Evolutionary conservation across 768 basidiomycete genomes (phyloP).

Genomic region (Auriscalpium microsporum): DNA sequence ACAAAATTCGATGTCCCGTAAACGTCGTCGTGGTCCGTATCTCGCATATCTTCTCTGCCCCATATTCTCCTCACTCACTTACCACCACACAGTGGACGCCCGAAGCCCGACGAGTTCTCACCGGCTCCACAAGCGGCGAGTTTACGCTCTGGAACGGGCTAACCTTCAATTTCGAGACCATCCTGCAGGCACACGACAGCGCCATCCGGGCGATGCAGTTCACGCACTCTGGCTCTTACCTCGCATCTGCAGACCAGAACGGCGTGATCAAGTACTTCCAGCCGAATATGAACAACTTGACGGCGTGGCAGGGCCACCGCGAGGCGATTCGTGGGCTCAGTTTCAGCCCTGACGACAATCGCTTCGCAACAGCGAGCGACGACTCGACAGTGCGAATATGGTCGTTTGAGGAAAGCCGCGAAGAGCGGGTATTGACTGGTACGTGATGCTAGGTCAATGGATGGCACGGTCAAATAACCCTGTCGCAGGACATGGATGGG

Average conservation of each 20-base stretch:
- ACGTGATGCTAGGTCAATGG: background rate
- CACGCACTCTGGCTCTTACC: slow-evolving; percentile 88
- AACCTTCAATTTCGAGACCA: slow-evolving; percentile 99
- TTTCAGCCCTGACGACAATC: slow-evolving; percentile 85
- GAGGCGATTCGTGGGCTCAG: slow-evolving; percentile 89
- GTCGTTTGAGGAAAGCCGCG: slow-evolving; percentile 86
- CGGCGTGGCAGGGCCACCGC: slow-evolving; percentile 90
- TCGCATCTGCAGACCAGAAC: slow-evolving; percentile 86
- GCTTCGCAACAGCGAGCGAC: slow-evolving; percentile 93
- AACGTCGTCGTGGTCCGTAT: slow-evolving; percentile 83
- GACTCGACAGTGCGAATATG: slow-evolving; percentile 93
- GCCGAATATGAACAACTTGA: slow-evolving; percentile 97
- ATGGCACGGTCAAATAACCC: background rate
- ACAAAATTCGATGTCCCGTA: slow-evolving; percentile 96
- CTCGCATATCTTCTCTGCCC: background rate
- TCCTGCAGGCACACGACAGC: slow-evolving; percentile 96
- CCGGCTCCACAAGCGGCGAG: slow-evolving; percentile 94
- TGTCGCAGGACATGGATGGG: slow-evolving; percentile 90
- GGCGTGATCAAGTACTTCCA: slow-evolving; percentile 99
- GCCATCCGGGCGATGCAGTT: slow-evolving; percentile 86
- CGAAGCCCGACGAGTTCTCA: slow-evolving; percentile 86
- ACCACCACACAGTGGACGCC: slow-evolving; percentile 76
- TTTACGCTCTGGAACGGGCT: slow-evolving; percentile 99
- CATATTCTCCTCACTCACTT: no score
- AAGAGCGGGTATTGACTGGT: slow-evolving; percentile 86